phyloP scores from a whole-genome alignment of 371 early-diverging fungal genomes.

The Coemansia linderi region DNA sequence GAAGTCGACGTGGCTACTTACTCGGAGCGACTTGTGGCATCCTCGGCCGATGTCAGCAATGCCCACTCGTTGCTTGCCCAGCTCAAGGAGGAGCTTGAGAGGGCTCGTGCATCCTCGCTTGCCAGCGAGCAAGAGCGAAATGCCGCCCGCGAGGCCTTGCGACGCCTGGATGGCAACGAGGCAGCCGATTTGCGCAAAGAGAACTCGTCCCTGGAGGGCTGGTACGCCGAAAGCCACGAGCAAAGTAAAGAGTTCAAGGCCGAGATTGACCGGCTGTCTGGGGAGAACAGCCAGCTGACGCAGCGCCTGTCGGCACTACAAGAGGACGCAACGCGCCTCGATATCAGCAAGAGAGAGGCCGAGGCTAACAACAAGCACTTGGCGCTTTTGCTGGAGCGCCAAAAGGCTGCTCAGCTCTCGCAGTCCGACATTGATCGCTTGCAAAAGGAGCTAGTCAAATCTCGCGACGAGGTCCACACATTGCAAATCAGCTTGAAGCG shows the following conservation, averaged over 20 bases:
- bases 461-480: constrained; percentile 59
- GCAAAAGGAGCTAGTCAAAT: constrained; percentile 63
- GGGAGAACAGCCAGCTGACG: constrained; percentile 68
- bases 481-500: constrained; percentile 64
- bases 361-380: constrained; percentile 67
- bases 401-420: constrained; percentile 50
- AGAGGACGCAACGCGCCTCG: constrained; percentile 69
- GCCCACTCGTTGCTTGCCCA: constrained; percentile 49
- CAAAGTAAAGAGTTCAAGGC: constrained; percentile 64
- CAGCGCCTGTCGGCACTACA: constrained; percentile 62
- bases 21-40: constrained; percentile 57
- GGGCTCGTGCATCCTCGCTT: constrained; percentile 26
- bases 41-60: constrained; percentile 40
- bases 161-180: constrained; percentile 53
- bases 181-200: constrained; percentile 53
- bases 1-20: constrained; percentile 75
- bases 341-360: constrained; percentile 56
- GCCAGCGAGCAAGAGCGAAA: constrained; percentile 47
- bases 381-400: constrained; percentile 53
- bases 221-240: constrained; percentile 61
- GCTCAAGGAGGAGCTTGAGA: constrained; percentile 53
- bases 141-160: constrained; percentile 50
- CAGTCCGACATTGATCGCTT: constrained; percentile 52
- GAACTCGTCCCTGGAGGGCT: constrained; percentile 55
- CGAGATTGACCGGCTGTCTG: constrained; percentile 66